A percentile compares a stretch with the other conserved stretches of the same genome.
Evolutionary conservation across 139 green algal species (phyloP).

Genomic region (Closterium sp.): DNA sequence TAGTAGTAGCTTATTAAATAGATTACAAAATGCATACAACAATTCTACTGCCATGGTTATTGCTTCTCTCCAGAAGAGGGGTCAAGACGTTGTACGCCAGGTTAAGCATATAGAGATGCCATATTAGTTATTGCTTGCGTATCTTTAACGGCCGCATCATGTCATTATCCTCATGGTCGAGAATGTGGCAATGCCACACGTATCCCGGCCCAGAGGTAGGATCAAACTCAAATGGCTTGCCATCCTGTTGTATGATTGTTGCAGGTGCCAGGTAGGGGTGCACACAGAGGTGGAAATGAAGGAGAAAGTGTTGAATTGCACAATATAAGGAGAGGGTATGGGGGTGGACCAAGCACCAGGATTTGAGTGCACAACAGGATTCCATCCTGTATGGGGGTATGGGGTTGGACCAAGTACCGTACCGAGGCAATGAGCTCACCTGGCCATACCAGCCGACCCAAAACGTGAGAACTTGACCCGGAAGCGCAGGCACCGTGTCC

Average conservation of each 20-base stretch:
- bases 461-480: background rate
- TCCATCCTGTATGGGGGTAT: too few relatives aligned
- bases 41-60: too few relatives aligned
- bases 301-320: background rate
- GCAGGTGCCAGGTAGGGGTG: background rate
- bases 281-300: background rate
- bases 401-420: too few relatives aligned
- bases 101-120: too few relatives aligned
- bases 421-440: constrained; percentile 5
- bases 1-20: too few relatives aligned
- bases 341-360: too few relatives aligned
- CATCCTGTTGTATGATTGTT: background rate
- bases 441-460: background rate
- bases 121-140: too few relatives aligned
- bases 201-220: constrained; percentile 20
- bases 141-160: constrained; percentile 32
- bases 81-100: too few relatives aligned
- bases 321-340: background rate
- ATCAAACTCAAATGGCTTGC: background rate
- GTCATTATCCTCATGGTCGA: constrained; percentile 47
- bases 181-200: constrained; percentile 46
- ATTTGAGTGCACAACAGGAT: too few relatives aligned
- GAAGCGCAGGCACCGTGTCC: constrained; percentile 8
- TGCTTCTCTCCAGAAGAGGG: too few relatives aligned
- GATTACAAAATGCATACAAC: too few relatives aligned